These are phyloP conservation scores for Cnidoscolus chayamansa DNA, from an alignment of 441 rosid species.

Conservation along the genomic window DNA sequence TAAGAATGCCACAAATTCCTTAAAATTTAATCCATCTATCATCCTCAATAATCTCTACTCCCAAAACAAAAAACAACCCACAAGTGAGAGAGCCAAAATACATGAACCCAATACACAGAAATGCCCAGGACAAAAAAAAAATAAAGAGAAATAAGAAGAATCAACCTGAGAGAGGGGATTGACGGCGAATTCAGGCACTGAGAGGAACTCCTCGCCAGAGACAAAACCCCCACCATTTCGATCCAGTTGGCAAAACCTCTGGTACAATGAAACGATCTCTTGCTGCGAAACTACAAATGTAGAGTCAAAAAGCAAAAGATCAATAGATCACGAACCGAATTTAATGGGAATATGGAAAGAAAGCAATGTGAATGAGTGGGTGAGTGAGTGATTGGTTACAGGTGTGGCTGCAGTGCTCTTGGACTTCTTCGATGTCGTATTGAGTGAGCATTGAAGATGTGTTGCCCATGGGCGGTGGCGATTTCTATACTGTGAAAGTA, in stretches of 20 bases:
- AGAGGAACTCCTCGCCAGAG: slow-evolving; percentile 87
- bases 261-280: slow-evolving; percentile 82
- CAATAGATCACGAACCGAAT: too few relatives aligned
- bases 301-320: background rate
- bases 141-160: slow-evolving; percentile 10
- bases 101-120: background rate
- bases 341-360: too few relatives aligned
- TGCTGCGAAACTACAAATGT: slow-evolving; percentile 72
- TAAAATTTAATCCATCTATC: slow-evolving; percentile 92
- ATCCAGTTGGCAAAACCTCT: slow-evolving; percentile 94
- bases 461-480: slow-evolving; percentile 55
- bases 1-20: slow-evolving; percentile 94
- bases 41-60: slow-evolving; percentile 84
- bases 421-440: slow-evolving; percentile 97
- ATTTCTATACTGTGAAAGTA: background rate
- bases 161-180: slow-evolving; percentile 98
- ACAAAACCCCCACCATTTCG: slow-evolving; percentile 79
- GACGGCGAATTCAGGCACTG: slow-evolving; percentile 97
- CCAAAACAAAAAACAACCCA: background rate
- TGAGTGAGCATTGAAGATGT: slow-evolving; percentile 93
- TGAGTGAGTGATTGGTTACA: slow-evolving; percentile 41
- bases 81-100: background rate
- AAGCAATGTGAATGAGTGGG: background rate
- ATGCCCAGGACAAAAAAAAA: background rate
- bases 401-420: slow-evolving; percentile 60